A percentile compares a stretch with the other conserved stretches of the same genome.
Conservation (phyloP, 2,329 filamentous ascomycete species). For the Penicillium sp. region DNA sequence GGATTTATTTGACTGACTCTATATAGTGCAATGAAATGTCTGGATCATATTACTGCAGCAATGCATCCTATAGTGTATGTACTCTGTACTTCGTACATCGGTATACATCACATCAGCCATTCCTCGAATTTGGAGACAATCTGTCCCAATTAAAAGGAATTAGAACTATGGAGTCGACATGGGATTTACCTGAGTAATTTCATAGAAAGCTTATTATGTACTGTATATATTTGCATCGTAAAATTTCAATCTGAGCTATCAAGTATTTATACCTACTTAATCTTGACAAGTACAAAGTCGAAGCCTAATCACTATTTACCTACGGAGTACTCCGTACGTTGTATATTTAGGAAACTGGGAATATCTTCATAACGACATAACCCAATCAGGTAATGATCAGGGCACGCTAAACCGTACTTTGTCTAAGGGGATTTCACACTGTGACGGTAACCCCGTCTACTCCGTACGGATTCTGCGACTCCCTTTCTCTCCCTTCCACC, state of each 20-base stretch:
- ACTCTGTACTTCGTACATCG: background rate
- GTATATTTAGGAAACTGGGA: background rate
- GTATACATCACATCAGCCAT: background rate
- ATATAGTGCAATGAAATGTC: background rate
- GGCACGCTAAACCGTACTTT: slow-evolving; percentile 21
- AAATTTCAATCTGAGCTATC: too few species aligned
- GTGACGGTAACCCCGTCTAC: background rate
- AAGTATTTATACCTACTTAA: too few species aligned
- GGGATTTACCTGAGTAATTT: too few species aligned
- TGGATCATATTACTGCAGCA: background rate
- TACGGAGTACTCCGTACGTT: background rate
- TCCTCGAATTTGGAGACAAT: background rate
- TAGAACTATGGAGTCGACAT: too few species aligned
- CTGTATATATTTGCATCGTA: too few species aligned
- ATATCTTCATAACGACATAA: slow-evolving; percentile 9
- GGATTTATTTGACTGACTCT: background rate
- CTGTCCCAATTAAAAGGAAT: background rate
- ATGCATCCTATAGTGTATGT: background rate
- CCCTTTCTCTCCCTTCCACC: slow-evolving; percentile 3
- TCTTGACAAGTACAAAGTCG: background rate
- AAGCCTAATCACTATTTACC: background rate
- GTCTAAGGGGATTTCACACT: slow-evolving; percentile 16
- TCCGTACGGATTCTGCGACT: background rate
- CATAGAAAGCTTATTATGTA: too few species aligned
- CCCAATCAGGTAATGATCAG: slow-evolving; percentile 24